Conservation (phyloP, 306 rosid genomes). For the Corylus heterophylla region DNA sequence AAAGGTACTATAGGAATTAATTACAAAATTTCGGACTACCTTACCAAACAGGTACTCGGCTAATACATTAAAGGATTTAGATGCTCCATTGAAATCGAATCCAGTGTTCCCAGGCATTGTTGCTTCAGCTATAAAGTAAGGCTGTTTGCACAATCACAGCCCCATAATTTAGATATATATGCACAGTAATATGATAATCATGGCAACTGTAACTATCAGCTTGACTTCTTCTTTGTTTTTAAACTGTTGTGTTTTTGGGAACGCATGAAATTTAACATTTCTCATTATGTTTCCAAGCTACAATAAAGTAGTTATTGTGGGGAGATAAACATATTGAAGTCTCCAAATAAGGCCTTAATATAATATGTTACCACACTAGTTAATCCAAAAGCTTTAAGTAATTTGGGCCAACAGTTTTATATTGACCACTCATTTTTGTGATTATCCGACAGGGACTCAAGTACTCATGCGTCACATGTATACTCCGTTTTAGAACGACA, state of each 20-base stretch:
- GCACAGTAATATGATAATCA: not conserved
- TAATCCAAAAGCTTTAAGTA: no score
- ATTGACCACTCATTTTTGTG: not conserved
- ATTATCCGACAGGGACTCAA: no score
- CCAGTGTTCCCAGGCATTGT: conserved; percentile 90
- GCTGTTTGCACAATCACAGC: conserved; percentile 48
- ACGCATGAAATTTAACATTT: not conserved
- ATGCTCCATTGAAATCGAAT: conserved; percentile 73
- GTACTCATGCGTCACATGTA: no score
- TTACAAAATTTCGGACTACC: conserved; percentile 50
- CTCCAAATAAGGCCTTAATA: no score
- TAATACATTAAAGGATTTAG: conserved; percentile 79
- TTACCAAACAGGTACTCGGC: conserved; percentile 96
- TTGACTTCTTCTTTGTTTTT: not conserved
- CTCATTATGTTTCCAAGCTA: not conserved
- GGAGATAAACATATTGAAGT: no score
- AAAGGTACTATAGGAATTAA: conserved; percentile 11
- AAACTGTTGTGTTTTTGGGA: not conserved
- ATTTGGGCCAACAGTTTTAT: no score
- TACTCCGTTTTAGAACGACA: no score
- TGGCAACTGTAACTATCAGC: not conserved
- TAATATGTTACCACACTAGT: no score
- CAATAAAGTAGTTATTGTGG: not conserved
- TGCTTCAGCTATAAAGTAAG: conserved; percentile 85
- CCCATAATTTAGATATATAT: not conserved